Evolutionary conservation across 2,329 filamentous ascomycete genomes (phyloP), one percentile per base, ranked within the genome.

Genomic region (Torrubiella hemipterigena): DNA sequence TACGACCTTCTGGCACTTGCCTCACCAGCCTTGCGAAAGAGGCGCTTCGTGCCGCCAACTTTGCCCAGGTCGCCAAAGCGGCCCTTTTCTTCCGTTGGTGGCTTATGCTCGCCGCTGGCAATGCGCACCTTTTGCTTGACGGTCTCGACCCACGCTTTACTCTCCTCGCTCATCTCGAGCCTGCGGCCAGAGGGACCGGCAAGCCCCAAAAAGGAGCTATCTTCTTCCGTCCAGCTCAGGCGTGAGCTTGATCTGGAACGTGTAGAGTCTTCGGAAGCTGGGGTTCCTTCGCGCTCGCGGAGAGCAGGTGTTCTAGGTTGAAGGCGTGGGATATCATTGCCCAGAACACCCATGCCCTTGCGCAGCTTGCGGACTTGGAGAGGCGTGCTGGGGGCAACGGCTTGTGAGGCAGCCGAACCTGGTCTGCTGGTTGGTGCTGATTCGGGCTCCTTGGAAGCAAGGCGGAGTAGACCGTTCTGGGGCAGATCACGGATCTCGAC

Each of bases 101-200:
- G 30, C 30, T 54, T 55, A 29, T 55, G 57, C 50, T 75, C 75
- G 34, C 70, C 70, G 46, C 77, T 82, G 37, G 75, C 80, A 28
- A 76, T 67, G 36, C 79, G 71, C 24, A 86, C 83, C 48, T 83
- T 80, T 47, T 83, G 79, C 57, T 85, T 79, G 60, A 91, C 80
- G 38, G 76, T 82, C 52, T 87, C 79, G 8, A 91, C 80, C 83
- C 83, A 91, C 23, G 77, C 75, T 35, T 74, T 66, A 47, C 79
- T 83, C 54, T 86, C 77, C 33, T 77, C 74, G 34, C 75, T 81
- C 58, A 75, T 81, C 48, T 66, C 70, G 7, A 72, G 67, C 41
- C 69, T 71, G 51, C 73, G 79, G 21, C 68, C 65, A 28, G 69
- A 73, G 2, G 81, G 81, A 0, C 81, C 81, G 0, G 80, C 79